Conservation (phyloP, 371 early-diverging fungal genomes). For the Batkoa obscura region DNA sequence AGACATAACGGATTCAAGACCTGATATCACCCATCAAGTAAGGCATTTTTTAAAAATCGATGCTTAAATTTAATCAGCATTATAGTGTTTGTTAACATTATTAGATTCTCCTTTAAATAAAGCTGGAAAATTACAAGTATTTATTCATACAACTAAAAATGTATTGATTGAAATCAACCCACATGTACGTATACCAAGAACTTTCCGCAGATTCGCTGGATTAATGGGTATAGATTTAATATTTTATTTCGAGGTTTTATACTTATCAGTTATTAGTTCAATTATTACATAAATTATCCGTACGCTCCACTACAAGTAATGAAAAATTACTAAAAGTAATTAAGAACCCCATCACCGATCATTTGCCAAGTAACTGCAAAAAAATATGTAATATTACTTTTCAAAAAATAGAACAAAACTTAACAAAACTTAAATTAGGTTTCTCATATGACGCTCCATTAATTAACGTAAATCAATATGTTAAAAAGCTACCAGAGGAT, state of each 20-base stretch:
- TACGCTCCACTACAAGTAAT: conserved; percentile 74
- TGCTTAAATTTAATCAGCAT: neutral
- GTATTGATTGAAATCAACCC: conserved; percentile 95
- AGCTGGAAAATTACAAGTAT: conserved; percentile 87
- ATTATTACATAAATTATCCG: conserved; percentile 89
- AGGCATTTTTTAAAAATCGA: neutral
- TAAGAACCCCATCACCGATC: conserved; percentile 87
- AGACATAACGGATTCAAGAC: conserved; percentile 71
- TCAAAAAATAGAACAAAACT: neutral
- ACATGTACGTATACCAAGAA: conserved; percentile 93
- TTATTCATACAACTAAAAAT: conserved; percentile 82
- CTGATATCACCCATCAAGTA: conserved; percentile 94
- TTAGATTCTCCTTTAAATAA: conserved; percentile 97
- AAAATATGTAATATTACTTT: conserved; percentile 46
- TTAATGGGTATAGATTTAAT: conserved; percentile 48
- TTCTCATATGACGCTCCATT: conserved; percentile 85
- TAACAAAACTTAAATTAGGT: conserved; percentile 19
- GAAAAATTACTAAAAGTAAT: conserved; percentile 90
- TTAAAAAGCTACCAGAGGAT: conserved; percentile 57
- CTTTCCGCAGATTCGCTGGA: conserved; percentile 94
- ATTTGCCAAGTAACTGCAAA: conserved; percentile 74
- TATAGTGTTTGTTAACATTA: conserved; percentile 80
- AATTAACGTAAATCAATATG: conserved; percentile 58
- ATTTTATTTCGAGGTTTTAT: neutral
- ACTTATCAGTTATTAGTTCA: conserved; percentile 41